These are phyloP conservation scores for Stagonosporopsis cucurbitacearum DNA, from an alignment of 2,329 filamentous ascomycete genomes.

Conservation along the genomic window DNA sequence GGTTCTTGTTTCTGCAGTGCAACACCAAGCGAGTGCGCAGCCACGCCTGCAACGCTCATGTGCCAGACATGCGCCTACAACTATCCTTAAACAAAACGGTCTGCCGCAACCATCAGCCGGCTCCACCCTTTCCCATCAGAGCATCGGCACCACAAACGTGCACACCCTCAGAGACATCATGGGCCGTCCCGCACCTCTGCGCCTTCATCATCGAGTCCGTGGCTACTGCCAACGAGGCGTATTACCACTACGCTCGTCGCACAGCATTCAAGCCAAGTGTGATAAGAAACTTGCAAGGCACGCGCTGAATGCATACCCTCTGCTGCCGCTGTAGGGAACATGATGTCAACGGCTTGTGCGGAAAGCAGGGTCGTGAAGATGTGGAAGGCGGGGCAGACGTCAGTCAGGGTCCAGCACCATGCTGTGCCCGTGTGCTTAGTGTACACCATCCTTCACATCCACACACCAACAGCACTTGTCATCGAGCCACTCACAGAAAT, in stretches of 20 bases:
- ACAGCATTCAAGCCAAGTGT: background rate
- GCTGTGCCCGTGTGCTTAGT: background rate
- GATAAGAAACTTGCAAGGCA: background rate
- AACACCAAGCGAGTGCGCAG: conserved; percentile 8
- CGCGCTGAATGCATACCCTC: conserved; percentile 7
- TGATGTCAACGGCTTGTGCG: conserved; percentile 11
- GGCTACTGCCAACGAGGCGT: background rate
- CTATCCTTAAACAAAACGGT: background rate
- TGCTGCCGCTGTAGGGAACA: background rate
- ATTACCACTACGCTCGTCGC: background rate
- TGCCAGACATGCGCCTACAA: conserved; percentile 16
- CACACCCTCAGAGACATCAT: conserved; percentile 3
- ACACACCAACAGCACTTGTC: background rate
- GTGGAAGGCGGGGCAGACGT: conserved; percentile 15
- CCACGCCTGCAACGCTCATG: conserved; percentile 21
- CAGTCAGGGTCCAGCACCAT: conserved; percentile 3
- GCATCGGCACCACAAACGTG: background rate
- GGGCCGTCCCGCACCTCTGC: conserved; percentile 11
- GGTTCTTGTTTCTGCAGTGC: conserved; percentile 17
- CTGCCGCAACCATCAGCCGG: conserved; percentile 15
- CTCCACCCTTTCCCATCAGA: background rate
- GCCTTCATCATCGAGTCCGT: conserved; percentile 1
- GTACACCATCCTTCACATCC: background rate
- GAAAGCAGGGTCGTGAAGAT: conserved; percentile 5
- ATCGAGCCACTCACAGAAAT: background rate